Evolutionary conservation across 768 basidiomycete genomes (phyloP).

Genomic region (Tylopilus vinaceipallidus): DNA sequence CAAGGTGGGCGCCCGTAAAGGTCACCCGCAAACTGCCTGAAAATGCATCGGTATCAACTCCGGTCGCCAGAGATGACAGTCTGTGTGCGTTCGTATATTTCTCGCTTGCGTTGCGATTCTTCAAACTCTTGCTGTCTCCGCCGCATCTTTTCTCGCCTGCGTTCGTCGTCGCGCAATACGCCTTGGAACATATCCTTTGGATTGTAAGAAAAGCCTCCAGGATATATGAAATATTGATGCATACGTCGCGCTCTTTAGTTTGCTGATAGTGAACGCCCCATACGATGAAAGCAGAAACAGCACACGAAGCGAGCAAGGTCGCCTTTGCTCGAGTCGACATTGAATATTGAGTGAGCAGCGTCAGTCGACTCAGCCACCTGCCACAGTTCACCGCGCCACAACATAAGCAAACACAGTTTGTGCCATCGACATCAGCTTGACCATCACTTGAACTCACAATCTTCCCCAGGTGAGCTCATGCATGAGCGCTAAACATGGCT

Average conservation of each 20-base stretch:
- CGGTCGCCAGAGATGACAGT: slow-evolving; percentile 21
- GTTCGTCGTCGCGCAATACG: slow-evolving; percentile 85
- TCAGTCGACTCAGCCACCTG: slow-evolving; percentile 18
- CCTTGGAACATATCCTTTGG: slow-evolving; percentile 86
- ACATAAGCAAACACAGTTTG: slow-evolving; percentile 40
- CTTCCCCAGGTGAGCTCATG: slow-evolving; percentile 20
- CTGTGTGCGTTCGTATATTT: slow-evolving; percentile 60
- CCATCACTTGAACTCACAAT: slow-evolving; percentile 8
- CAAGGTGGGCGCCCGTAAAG: too few relatives aligned
- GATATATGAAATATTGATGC: background rate
- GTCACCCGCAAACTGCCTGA: too few relatives aligned
- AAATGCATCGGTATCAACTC: slow-evolving; percentile 1
- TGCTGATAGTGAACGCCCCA: slow-evolving; percentile 92
- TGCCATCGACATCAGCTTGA: slow-evolving; percentile 16
- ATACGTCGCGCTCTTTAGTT: slow-evolving; percentile 75
- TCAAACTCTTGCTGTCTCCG: slow-evolving; percentile 62
- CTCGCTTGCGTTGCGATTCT: slow-evolving; percentile 61
- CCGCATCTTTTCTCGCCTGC: slow-evolving; percentile 66
- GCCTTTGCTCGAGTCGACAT: slow-evolving; percentile 74
- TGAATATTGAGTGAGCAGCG: background rate
- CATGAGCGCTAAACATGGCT: slow-evolving; percentile 35
- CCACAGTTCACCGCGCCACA: slow-evolving; percentile 18
- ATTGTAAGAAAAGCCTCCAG: slow-evolving; percentile 11
- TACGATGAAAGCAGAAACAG: slow-evolving; percentile 66
- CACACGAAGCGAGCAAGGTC: slow-evolving; percentile 66